phyloP scores from a whole-genome alignment of 1,284 basidiomycete species.

The Cutaneotrichosporon arboriforme region DNA sequence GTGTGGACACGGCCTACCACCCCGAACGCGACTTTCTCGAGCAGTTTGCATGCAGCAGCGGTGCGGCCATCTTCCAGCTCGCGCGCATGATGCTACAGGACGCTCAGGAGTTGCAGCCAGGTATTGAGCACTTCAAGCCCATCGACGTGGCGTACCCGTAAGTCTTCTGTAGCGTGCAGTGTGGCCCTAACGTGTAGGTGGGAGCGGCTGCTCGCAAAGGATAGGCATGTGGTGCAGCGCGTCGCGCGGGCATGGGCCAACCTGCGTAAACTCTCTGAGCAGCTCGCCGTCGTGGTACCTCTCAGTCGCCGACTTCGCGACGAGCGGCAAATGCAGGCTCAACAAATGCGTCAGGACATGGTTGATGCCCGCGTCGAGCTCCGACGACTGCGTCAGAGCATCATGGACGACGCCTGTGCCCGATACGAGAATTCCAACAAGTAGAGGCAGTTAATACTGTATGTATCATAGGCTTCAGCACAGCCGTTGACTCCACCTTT shows the following conservation, averaged over 20 bases:
- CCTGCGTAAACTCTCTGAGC: background rate
- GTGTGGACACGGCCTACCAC: background rate
- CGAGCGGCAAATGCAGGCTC: background rate
- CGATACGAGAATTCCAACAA: too few species aligned
- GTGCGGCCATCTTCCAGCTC: slow-evolving; percentile 17
- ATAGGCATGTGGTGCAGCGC: slow-evolving; percentile 20
- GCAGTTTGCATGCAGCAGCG: slow-evolving; percentile 15
- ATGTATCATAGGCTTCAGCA: too few species aligned
- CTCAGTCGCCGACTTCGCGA: background rate
- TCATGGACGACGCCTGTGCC: background rate
- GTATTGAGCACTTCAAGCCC: slow-evolving; percentile 6
- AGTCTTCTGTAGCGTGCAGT: background rate
- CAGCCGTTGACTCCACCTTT: too few species aligned
- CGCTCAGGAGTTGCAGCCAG: slow-evolving; percentile 18
- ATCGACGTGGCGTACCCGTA: slow-evolving; percentile 16
- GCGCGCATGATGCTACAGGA: slow-evolving; percentile 17
- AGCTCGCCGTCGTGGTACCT: background rate
- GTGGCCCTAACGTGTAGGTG: background rate
- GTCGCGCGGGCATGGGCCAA: slow-evolving; percentile 5
- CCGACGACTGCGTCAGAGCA: slow-evolving; percentile 2
- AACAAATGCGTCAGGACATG: background rate
- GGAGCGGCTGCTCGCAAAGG: background rate
- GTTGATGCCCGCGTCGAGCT: slow-evolving; percentile 4
- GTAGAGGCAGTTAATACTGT: too few species aligned
- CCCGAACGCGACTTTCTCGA: slow-evolving; percentile 8